These are phyloP conservation scores for Suillus placidus DNA, from an alignment of 768 basidiomycete species.

Conservation along the genomic window DNA sequence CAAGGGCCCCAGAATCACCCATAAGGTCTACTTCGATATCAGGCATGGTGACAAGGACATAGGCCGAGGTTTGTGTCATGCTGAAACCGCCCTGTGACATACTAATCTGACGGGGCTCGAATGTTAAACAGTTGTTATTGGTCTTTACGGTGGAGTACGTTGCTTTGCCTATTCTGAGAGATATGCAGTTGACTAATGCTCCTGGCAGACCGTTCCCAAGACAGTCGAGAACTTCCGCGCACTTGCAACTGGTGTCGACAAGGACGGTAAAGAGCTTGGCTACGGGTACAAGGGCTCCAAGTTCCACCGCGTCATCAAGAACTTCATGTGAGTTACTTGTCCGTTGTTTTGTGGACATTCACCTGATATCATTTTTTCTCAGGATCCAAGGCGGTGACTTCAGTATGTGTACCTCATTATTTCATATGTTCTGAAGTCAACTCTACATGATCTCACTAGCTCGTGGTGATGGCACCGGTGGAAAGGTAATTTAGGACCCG, in stretches of 20 bases:
- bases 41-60: conserved; percentile 87
- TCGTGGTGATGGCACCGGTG: conserved; percentile 85
- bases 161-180: conserved; percentile 1
- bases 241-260: conserved; percentile 79
- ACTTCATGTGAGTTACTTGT: conserved; percentile 71
- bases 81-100: not conserved
- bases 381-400: conserved; percentile 99
- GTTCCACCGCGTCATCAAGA: conserved; percentile 96
- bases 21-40: conserved; percentile 95
- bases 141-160: conserved; percentile 85
- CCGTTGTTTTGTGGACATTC: conserved; percentile 2
- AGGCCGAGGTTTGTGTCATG: conserved; percentile 66
- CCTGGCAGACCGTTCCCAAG: conserved; percentile 83
- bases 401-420: conserved; percentile 54
- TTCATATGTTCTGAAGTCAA: conserved; percentile 22
- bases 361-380: conserved; percentile 9
- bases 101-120: conserved; percentile 11
- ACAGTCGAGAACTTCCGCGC: conserved; percentile 98
- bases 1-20: conserved; percentile 87
- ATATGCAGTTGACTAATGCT: not conserved
- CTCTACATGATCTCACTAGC: conserved; percentile 45
- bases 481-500: conserved; percentile 58
- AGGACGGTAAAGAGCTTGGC: conserved; percentile 64
- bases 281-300: conserved; percentile 94
- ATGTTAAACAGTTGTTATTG: conserved; percentile 65